These are phyloP conservation scores for Tarenaya hassleriana DNA, from an alignment of 345 rosid species.

Conservation along the genomic window DNA sequence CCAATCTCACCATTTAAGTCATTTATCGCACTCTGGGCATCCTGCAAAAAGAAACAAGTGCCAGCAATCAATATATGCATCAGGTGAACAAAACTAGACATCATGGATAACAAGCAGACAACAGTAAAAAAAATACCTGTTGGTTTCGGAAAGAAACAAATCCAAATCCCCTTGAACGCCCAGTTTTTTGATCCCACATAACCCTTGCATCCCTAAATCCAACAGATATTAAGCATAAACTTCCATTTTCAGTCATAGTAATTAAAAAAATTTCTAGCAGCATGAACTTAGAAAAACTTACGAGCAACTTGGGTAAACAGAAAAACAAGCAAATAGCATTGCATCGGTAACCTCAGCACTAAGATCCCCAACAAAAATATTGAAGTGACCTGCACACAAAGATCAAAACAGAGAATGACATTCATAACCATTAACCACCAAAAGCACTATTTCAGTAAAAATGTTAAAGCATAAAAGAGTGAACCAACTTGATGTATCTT, in stretches of 20 bases:
- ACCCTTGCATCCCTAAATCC: conserved; percentile 65
- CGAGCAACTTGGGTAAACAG: conserved; percentile 75
- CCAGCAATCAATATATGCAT: conserved; percentile 9
- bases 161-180: conserved; percentile 78
- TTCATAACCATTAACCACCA: background rate
- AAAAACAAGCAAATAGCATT: conserved; percentile 69
- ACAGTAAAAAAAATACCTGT: conserved; percentile 36
- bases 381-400: conserved; percentile 51
- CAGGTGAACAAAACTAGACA: background rate
- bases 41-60: conserved; percentile 39
- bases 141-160: conserved; percentile 82
- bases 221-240: background rate
- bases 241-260: background rate
- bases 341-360: conserved; percentile 93
- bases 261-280: conserved; percentile 2
- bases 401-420: conserved; percentile 1
- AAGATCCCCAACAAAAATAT: conserved; percentile 86
- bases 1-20: conserved; percentile 58
- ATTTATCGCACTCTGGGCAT: conserved; percentile 79
- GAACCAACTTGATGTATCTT: conserved; percentile 76
- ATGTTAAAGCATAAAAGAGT: background rate
- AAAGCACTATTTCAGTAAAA: background rate
- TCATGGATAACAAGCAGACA: background rate
- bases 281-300: conserved; percentile 32
- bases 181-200: conserved; percentile 82